Conservation (phyloP, 768 basidiomycete species). For the Termitomyces sp. region DNA sequence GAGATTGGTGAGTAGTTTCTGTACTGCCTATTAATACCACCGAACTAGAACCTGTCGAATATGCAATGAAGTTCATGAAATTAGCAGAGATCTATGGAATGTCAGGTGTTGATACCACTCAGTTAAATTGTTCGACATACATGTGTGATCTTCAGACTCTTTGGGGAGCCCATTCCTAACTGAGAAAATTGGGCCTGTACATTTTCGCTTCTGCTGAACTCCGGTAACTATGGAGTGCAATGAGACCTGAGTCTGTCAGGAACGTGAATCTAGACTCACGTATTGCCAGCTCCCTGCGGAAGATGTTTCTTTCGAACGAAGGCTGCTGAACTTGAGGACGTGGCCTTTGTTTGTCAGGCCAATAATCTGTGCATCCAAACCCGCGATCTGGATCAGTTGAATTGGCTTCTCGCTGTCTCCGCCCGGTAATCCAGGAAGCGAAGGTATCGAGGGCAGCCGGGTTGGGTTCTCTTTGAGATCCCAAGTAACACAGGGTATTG, state of each 20-base stretch:
- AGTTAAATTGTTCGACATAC: slow-evolving; percentile 38
- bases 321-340: slow-evolving; percentile 59
- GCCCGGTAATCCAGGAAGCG: slow-evolving; percentile 46
- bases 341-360: slow-evolving; percentile 80
- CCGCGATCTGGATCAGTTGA: slow-evolving; percentile 77
- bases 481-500: slow-evolving; percentile 64
- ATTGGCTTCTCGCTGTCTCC: slow-evolving; percentile 27
- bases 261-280: slow-evolving; percentile 36
- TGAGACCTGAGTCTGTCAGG: neutral
- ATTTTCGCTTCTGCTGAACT: slow-evolving; percentile 61
- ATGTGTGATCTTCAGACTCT: slow-evolving; percentile 67
- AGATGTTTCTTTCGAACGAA: slow-evolving; percentile 36
- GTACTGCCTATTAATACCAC: slow-evolving; percentile 69
- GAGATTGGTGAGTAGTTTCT: slow-evolving; percentile 34
- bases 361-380: slow-evolving; percentile 66
- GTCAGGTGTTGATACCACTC: neutral
- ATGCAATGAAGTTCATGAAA: slow-evolving; percentile 77
- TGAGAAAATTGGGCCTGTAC: slow-evolving; percentile 29
- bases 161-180: slow-evolving; percentile 29
- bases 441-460: slow-evolving; percentile 56
- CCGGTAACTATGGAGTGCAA: slow-evolving; percentile 49
- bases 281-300: slow-evolving; percentile 61
- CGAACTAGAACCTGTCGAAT: slow-evolving; percentile 69
- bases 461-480: slow-evolving; percentile 50
- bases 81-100: slow-evolving; percentile 77